Conservation (phyloP, 1,139 yeast genomes). For the Kodamaea sp. region DNA sequence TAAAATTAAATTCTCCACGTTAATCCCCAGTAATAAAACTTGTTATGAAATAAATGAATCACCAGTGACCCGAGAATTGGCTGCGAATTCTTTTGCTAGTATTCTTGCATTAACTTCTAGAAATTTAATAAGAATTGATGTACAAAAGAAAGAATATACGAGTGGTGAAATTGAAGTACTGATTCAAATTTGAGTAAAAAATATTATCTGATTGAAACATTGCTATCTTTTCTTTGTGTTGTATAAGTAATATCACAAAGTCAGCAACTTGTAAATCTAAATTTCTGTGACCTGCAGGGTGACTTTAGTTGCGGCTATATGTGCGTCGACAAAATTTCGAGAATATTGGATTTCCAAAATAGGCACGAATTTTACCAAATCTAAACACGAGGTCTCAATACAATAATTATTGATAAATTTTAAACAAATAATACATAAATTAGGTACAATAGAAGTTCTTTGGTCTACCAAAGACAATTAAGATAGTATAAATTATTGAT, state of each 20-base stretch:
- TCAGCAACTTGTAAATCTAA: background rate
- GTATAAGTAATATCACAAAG: background rate
- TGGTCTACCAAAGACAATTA: background rate
- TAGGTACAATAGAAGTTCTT: background rate
- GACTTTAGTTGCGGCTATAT: too few species aligned
- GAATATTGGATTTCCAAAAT: too few species aligned
- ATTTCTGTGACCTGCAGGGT: too few species aligned
- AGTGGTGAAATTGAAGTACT: background rate
- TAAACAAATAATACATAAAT: background rate
- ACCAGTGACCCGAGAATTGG: slow-evolving; percentile 22
- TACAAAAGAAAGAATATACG: background rate
- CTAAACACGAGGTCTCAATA: too few species aligned
- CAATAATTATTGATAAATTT: background rate
- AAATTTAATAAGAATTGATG: slow-evolving; percentile 4
- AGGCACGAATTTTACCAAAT: too few species aligned
- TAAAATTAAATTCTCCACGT: slow-evolving; percentile 13
- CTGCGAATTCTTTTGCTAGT: slow-evolving; percentile 39
- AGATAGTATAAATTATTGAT: background rate
- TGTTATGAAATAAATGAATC: slow-evolving; percentile 9
- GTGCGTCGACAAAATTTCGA: too few species aligned
- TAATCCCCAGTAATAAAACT: slow-evolving; percentile 17
- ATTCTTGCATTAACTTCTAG: slow-evolving; percentile 35
- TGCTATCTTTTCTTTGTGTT: background rate
- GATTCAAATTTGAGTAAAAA: background rate
- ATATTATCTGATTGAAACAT: background rate